These are phyloP conservation scores for Coemansia sp. DNA, from an alignment of 192 early-diverging fungal genomes.

Conservation along the genomic window DNA sequence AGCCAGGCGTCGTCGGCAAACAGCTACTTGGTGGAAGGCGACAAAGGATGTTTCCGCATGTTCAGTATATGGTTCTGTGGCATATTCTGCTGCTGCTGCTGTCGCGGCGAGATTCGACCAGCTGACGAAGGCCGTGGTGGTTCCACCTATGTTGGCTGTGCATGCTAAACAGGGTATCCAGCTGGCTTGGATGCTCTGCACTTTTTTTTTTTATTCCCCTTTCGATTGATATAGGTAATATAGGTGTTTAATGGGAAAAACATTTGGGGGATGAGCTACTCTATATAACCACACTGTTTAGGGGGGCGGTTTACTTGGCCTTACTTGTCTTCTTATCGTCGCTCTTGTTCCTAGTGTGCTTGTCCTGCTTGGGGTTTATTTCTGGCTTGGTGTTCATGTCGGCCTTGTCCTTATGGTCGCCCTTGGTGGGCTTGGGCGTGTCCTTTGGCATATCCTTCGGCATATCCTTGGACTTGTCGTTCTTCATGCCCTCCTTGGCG, in stretches of 20 bases:
- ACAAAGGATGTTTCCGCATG: constrained; percentile 32
- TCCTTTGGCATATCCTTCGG: not conserved
- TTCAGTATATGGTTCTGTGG: constrained; percentile 35
- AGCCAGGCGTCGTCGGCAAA: constrained; percentile 22
- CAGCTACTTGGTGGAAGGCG: constrained; percentile 24
- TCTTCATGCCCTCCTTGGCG: constrained; percentile 11
- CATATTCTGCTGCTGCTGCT: constrained; percentile 40
- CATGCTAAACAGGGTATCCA: not conserved
- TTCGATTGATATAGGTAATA: not conserved
- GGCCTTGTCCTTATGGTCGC: constrained; percentile 1
- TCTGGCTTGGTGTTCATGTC: constrained; percentile 1
- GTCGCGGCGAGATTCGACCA: constrained; percentile 22
- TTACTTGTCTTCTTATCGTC: constrained; percentile 14
- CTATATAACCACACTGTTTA: not conserved
- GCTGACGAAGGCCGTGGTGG: constrained; percentile 30
- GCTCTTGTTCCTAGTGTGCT: constrained; percentile 9
- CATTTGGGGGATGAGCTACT: not conserved
- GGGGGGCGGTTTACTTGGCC: not conserved
- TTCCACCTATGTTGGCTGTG: constrained; percentile 17
- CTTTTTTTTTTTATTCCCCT: not conserved
- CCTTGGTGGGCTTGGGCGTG: not conserved
- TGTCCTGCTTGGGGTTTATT: not conserved
- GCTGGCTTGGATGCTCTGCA: not conserved
- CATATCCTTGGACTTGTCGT: constrained; percentile 6
- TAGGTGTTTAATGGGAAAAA: not conserved